Base-by-base conservation (phyloP, 805 yeast species). In the Clavispora vitiphila region DNA sequence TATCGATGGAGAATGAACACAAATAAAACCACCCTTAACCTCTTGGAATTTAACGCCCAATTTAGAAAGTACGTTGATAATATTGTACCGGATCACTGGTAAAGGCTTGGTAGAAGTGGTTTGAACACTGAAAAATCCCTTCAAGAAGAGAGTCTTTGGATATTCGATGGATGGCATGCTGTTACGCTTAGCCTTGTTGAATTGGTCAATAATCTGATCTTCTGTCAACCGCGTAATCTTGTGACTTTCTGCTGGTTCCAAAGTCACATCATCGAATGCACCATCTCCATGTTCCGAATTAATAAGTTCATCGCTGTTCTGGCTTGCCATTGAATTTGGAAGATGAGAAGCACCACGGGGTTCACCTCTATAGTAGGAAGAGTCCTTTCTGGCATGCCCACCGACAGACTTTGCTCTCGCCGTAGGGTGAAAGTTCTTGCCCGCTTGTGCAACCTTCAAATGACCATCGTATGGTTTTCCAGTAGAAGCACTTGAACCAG, bases 61-160 rank as follows among this genome's bases (percentile, higher is more conserved):
- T 48, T 79, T 79, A 15, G 80, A 80, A 58, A 90, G 72, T 1
- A 85, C 91, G 16, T 80, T 75, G 22, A 90, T 85, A 31, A 90
- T 81, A 58, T 86, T 90, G 56, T 85, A 81, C 41, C 97, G 77
- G 43, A 90, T 89, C 48, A 86, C 85, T 10, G 95, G 90, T 42
- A 91, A 71, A 15, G 96, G 93, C 55, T 88, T 88, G 4, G 96
- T 86, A 2, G 96, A 88, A 0, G 98, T 90, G 1, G 96, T 86
- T 65, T 90, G 96, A 37, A 90, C 97, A 45, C 91, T 82, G 65
- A 90, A 90, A 57, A 91, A 90, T 1, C 97, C 97, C 59, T 89
- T 87, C 60, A 90, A 73, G 69, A 88, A 89, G 50, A 90, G 74
- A 2, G 96, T 90, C 65, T 84, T 84, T 46, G 96, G 96, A 58